Percentiles rank a stretch among this genome's conserved stretches.
phyloP scores from a whole-genome alignment of 768 basidiomycete genomes.

The Hericium coralloides region DNA sequence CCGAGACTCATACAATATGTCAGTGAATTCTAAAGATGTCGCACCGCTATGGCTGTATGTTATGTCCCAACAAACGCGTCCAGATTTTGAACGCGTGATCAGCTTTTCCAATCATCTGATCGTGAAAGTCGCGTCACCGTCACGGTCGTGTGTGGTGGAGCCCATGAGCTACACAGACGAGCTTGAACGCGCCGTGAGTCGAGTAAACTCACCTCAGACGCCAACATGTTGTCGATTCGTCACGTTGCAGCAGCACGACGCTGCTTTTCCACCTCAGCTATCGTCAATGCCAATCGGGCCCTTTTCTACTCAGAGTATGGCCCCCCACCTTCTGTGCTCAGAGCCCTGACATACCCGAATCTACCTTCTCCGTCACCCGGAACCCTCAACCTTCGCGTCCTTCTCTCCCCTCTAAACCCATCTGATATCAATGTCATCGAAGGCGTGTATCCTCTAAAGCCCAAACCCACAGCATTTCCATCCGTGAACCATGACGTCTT shows the following conservation, averaged over 20 bases:
- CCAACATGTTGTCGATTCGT: no score
- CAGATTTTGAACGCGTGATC: no score
- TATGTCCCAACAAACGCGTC: no score
- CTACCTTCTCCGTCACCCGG: conserved; percentile 45
- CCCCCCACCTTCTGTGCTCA: conserved; percentile 52
- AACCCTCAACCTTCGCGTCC: conserved; percentile 55
- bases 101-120: no score
- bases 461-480: conserved; percentile 27
- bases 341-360: conserved; percentile 39
- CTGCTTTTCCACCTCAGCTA: conserved; percentile 23
- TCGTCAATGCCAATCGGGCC: conserved; percentile 40
- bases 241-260: not conserved
- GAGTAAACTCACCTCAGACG: no score
- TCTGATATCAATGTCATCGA: conserved; percentile 77
- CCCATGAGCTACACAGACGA: no score
- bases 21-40: no score
- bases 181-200: no score
- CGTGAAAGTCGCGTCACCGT: no score
- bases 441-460: conserved; percentile 72
- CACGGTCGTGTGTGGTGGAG: no score
- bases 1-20: no score
- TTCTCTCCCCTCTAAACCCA: conserved; percentile 73
- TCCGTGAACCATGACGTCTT: conserved; percentile 34
- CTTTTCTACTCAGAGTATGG: conserved; percentile 57
- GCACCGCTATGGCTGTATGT: no score